Evolutionary conservation across 495 filamentous ascomycete genomes (phyloP), one percentile per base, ranked within the genome.

Genomic region (Penicillium bialowiezense): DNA sequence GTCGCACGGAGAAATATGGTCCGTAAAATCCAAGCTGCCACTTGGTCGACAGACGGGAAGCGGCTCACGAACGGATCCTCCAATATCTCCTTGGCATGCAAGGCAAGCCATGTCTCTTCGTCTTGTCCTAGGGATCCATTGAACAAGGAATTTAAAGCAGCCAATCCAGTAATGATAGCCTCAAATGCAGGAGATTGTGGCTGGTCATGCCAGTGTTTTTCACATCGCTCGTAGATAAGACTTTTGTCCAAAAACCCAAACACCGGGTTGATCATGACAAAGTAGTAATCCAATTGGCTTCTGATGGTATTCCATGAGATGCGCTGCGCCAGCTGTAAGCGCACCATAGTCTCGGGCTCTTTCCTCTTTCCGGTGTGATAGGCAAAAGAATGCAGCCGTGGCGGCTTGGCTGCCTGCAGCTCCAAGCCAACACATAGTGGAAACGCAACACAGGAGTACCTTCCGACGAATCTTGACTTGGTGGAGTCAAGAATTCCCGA

Each of bases 301-400:
- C 60, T 56, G 33, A 59, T 51, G 21, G 59, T 55, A 5, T 58
- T 51, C 51, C 56, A 54, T 14, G 64, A 45, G 12, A 73, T 48
- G 1, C 56, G 52, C 10, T 62, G 47, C 2, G 49, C 50, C 9
- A 70, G 33, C 12, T 49, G 7, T 5, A 35, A 26, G 4, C 1
- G 8, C 3, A 32, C 14, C 14, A 4, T 18, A 32, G 15, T 18
- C 12, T 7, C 19, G 13, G 10, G 15, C 5, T 29, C 21, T 12
- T 28, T 26, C 48, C 33, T 37, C 21, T 21, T 67, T 1, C 71
- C 70, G 3, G 60, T 47, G 49, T 76, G 70, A 58, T 73, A 78
- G 8, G 60, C 74, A 57, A 73, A 78, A 10, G 69, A 71, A 24
- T 75, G 73, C 32, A 76, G 41, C 14, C 71, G 56, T 3, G 73